Conservation (phyloP, 2,329 filamentous ascomycete genomes). For the Epichloe coenophiala region DNA sequence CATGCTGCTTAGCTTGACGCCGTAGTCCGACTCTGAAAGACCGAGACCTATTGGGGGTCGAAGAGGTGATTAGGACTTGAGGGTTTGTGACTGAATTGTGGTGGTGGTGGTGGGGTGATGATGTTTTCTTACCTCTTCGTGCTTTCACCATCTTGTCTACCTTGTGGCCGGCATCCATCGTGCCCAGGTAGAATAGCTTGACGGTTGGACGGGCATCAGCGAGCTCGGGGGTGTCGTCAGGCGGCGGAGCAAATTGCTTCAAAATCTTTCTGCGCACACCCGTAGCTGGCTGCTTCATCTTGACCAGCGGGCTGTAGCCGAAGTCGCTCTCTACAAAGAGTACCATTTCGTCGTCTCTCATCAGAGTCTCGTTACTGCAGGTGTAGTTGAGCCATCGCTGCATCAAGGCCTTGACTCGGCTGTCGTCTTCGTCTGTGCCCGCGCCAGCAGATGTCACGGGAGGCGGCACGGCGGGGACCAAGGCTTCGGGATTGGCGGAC, state of each 20-base stretch:
- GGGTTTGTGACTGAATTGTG: neutral
- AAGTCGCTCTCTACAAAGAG: constrained; percentile 99
- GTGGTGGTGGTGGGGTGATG: neutral
- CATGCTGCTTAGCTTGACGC: constrained; percentile 78
- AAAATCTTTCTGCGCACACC: constrained; percentile 88
- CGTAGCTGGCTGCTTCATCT: constrained; percentile 92
- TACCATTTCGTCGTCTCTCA: constrained; percentile 92
- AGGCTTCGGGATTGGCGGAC: constrained; percentile 90
- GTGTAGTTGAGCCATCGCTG: constrained; percentile 94
- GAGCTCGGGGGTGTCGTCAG: constrained; percentile 92
- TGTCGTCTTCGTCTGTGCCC: constrained; percentile 91
- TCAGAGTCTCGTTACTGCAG: constrained; percentile 81
- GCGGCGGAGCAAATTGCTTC: constrained; percentile 98
- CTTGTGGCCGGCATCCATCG: constrained; percentile 96
- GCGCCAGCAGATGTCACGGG: constrained; percentile 87
- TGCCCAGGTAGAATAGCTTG: constrained; percentile 88
- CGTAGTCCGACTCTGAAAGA: constrained; percentile 83
- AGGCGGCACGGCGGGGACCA: constrained; percentile 91
- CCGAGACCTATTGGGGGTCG: constrained; percentile 53
- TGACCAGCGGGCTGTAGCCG: constrained; percentile 88
- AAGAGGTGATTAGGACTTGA: neutral
- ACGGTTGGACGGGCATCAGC: constrained; percentile 80
- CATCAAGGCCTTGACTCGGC: constrained; percentile 73
- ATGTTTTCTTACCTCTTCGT: constrained; percentile 55
- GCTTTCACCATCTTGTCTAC: constrained; percentile 89